A percentile compares a stretch with the other conserved stretches of the same genome.
Evolutionary conservation across 2,329 filamentous ascomycete species (phyloP).

Genomic region (Diaporthe destruens): DNA sequence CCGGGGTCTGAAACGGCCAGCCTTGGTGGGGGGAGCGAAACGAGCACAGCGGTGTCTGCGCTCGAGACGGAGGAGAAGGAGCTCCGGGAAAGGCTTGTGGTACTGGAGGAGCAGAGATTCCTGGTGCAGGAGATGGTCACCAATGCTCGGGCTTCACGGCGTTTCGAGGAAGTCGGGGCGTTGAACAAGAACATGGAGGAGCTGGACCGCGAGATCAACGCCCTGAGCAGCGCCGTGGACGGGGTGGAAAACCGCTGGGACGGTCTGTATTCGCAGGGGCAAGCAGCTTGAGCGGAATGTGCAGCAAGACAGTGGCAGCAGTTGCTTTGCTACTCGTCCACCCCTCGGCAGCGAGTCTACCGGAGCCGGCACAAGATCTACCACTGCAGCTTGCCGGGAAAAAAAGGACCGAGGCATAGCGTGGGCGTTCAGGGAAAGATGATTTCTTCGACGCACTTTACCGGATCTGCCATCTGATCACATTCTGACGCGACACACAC

Average conservation of each 20-base stretch:
- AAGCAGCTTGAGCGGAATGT: constrained; percentile 1
- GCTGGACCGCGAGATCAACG: constrained; percentile 81
- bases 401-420: constrained; percentile 30
- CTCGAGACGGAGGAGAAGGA: constrained; percentile 88
- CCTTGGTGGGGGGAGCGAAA: constrained; percentile 59
- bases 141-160: constrained; percentile 78
- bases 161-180: constrained; percentile 89
- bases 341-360: background rate
- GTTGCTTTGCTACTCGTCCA: background rate
- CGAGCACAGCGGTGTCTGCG: constrained; percentile 65
- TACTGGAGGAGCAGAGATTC: constrained; percentile 92
- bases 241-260: constrained; percentile 74
- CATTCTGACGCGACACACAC: background rate
- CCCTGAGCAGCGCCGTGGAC: constrained; percentile 72
- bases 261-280: constrained; percentile 59
- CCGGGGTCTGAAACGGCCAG: constrained; percentile 62
- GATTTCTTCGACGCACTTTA: constrained; percentile 5
- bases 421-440: constrained; percentile 25
- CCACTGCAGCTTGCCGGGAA: background rate
- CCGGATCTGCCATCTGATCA: background rate
- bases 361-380: background rate
- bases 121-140: constrained; percentile 89
- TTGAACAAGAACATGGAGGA: constrained; percentile 86
- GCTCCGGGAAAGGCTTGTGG: constrained; percentile 81
- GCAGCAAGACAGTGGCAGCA: background rate